Base-by-base conservation (phyloP, 306 rosid species). In the Abrus pulchellus region DNA sequence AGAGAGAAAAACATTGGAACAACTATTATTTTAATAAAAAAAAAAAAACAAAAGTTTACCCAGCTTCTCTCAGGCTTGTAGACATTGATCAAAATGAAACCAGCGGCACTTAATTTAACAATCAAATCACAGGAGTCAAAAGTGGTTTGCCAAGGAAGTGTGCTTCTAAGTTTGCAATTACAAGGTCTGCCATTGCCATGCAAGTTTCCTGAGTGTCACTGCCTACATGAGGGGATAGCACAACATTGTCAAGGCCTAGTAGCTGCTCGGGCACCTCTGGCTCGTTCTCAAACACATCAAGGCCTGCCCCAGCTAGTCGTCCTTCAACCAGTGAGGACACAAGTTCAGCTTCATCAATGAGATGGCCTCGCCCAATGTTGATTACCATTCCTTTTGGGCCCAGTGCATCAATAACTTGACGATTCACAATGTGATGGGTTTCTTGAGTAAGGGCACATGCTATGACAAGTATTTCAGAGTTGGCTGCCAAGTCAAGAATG, bases 211-310 rank as follows among this genome's bases (percentile, higher is more conserved):
- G 56, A 1, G 94, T 89, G 75, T 85, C 97, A 38, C 82, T 87
- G 9, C 89, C 97, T 1, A 89, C 81, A 54, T 89, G 97, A 80
- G 97, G 89, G 63, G 86, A 50, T 9, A 93, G 84, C 54, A 91
- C 96, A 5, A 84, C 93, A 77, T 93, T 91, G 1, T 81, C 90
- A 50, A 91, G 90, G 10, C 81, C 82, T 2, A 93, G 8, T 53
- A 93, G 66, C 75, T 84, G 74, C 9, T 84, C 82, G 28, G 90
- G 90, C 28, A 89, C 91, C 2, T 86, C 72, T 5, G 96, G 97
- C 53, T 91, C 97, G 54, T 85, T 80, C 76, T 91, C 91, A 82
- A 79, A 89, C 78, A 93, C 97, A 79, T 91, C 94, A 6, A 93
- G 89, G 2, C 97, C 97, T 0, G 96, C 97, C 50, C 96, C 97